Evolutionary conservation across 2,329 filamentous ascomycete genomes (phyloP).

Genomic region (Fusarium acutatum): DNA sequence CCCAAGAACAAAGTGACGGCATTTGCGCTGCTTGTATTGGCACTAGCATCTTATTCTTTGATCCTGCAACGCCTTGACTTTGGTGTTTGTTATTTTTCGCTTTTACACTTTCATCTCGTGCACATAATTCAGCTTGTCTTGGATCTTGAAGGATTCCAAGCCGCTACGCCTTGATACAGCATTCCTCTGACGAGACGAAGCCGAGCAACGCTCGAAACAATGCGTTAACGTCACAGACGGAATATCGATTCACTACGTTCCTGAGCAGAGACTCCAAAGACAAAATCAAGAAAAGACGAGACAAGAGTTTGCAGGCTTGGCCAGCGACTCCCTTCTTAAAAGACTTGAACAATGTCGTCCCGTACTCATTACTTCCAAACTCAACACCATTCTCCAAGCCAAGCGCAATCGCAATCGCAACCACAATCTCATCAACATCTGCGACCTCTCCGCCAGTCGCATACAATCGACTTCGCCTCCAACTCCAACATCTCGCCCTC

Average conservation of each 20-base stretch:
- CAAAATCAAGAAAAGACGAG: slow-evolving; percentile 4
- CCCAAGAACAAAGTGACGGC: slow-evolving; percentile 30
- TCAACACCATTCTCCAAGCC: slow-evolving; percentile 26
- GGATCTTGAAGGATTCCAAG: slow-evolving; percentile 18
- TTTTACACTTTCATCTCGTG: not conserved
- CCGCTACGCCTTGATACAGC: slow-evolving; percentile 24
- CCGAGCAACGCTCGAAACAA: slow-evolving; percentile 42
- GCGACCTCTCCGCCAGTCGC: slow-evolving; percentile 61
- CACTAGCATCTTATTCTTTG: slow-evolving; percentile 27
- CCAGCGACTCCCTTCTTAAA: slow-evolving; percentile 30
- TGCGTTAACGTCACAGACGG: slow-evolving; percentile 43
- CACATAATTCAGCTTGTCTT: slow-evolving; percentile 36
- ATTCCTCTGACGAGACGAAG: slow-evolving; percentile 32
- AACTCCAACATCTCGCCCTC: slow-evolving; percentile 49
- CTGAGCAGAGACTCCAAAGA: slow-evolving; percentile 19
- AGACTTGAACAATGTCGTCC: slow-evolving; percentile 60
- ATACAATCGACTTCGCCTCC: slow-evolving; percentile 57
- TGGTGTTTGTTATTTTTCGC: slow-evolving; percentile 15
- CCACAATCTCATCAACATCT: slow-evolving; percentile 23
- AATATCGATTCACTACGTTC: slow-evolving; percentile 30
- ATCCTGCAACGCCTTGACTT: slow-evolving; percentile 9
- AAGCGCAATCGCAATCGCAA: slow-evolving; percentile 27
- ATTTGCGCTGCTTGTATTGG: slow-evolving; percentile 16
- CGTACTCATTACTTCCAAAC: slow-evolving; percentile 57
- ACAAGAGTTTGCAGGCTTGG: slow-evolving; percentile 30